phyloP scores from a whole-genome alignment of 1,284 basidiomycete genomes.

The Psilocybe mexicana region DNA sequence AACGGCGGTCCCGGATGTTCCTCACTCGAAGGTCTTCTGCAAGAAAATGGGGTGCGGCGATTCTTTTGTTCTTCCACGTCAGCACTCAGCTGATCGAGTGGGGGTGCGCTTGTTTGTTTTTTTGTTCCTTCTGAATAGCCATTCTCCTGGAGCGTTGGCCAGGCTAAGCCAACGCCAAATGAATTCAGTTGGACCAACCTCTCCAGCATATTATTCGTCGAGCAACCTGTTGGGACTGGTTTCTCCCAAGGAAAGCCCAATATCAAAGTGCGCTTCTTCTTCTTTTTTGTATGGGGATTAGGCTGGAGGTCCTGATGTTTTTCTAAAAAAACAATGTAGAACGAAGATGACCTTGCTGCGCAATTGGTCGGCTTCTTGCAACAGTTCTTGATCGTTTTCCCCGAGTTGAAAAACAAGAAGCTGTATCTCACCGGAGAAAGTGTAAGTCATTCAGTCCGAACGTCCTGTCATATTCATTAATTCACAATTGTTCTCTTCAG shows the following conservation, averaged over 20 bases:
- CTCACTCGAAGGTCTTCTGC: slow-evolving; percentile 73
- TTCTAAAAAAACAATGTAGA: too few relatives aligned
- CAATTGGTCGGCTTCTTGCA: slow-evolving; percentile 70
- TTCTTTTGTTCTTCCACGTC: slow-evolving; percentile 3
- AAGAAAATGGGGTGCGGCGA: slow-evolving; percentile 76
- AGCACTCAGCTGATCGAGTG: slow-evolving; percentile 2
- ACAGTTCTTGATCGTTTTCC: slow-evolving; percentile 75
- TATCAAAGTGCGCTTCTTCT: slow-evolving; percentile 43
- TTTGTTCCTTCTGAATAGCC: slow-evolving; percentile 41
- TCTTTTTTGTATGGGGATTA: background rate
- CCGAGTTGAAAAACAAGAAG: slow-evolving; percentile 69
- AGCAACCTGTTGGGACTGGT: slow-evolving; percentile 85
- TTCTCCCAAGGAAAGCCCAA: slow-evolving; percentile 75
- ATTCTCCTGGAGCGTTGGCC: slow-evolving; percentile 66
- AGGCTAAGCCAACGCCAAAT: slow-evolving; percentile 65
- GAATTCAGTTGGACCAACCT: slow-evolving; percentile 82
- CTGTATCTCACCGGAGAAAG: slow-evolving; percentile 72
- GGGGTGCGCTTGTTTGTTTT: background rate
- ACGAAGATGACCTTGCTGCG: slow-evolving; percentile 66
- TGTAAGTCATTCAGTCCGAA: slow-evolving; percentile 40
- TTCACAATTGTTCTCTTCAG: slow-evolving; percentile 29
- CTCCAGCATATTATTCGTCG: slow-evolving; percentile 77
- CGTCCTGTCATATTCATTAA: slow-evolving; percentile 1
- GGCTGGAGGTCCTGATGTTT: too few relatives aligned
- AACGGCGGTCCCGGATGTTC: slow-evolving; percentile 66